These are phyloP conservation scores for Scalesia atractyloides DNA, from an alignment of 129 eudicot species.

Conservation along the genomic window DNA sequence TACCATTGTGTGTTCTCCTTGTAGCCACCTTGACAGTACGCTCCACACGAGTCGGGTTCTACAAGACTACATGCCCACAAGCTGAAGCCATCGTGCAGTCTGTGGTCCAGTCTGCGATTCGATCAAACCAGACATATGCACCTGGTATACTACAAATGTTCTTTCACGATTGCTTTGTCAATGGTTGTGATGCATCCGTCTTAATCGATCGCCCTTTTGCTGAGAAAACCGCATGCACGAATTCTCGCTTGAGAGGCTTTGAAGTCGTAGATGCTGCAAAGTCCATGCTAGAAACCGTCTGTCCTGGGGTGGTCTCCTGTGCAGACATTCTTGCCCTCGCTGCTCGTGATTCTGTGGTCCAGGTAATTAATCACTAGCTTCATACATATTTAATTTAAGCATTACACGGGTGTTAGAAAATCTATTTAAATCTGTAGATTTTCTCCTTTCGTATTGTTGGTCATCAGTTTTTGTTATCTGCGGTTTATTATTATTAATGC, in stretches of 20 bases:
- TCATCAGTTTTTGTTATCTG: too few species aligned
- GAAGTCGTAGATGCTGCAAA: constrained; percentile 72
- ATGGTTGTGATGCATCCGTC: constrained; percentile 81
- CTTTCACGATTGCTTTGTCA: constrained; percentile 76
- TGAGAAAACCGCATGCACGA: constrained; percentile 55
- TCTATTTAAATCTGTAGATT: too few species aligned
- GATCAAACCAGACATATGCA: constrained; percentile 42
- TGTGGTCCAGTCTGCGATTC: constrained; percentile 43
- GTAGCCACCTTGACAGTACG: constrained; percentile 34
- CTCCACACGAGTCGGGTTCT: constrained; percentile 48
- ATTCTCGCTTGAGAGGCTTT: constrained; percentile 55
- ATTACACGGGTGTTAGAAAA: too few species aligned
- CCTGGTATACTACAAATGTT: constrained; percentile 61
- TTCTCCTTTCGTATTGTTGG: too few species aligned
- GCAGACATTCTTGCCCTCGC: constrained; percentile 86
- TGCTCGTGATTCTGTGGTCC: constrained; percentile 61
- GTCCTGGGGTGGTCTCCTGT: constrained; percentile 89
- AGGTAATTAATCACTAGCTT: constrained; percentile 35
- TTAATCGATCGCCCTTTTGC: constrained; percentile 48
- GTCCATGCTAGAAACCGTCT: constrained; percentile 45
- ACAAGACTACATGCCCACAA: constrained; percentile 26
- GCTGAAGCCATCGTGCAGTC: constrained; percentile 58
- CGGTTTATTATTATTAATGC: too few species aligned
- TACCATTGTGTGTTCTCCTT: constrained; percentile 20
- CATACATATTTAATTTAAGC: too few species aligned